A percentile compares a stretch with the other conserved stretches of the same genome.
Conservation (phyloP, 768 basidiomycete genomes). For the Fistulinella prunicolor region DNA sequence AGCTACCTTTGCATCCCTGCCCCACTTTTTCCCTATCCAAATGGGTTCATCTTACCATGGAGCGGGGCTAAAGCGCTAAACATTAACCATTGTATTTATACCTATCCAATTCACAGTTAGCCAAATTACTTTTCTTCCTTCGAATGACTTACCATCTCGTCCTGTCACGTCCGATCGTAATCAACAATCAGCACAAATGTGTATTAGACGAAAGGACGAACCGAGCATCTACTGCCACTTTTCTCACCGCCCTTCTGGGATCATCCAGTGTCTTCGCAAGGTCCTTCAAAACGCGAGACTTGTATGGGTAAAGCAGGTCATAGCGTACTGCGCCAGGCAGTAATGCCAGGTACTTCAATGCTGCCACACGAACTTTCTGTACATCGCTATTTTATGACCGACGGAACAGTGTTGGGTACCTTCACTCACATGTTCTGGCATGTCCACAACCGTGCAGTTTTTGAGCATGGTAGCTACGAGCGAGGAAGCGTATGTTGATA, state of each 20-base stretch:
- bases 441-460: constrained; percentile 50
- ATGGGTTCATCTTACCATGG: too few species aligned
- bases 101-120: constrained; percentile 15
- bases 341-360: constrained; percentile 69
- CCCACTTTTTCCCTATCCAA: too few species aligned
- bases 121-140: background rate
- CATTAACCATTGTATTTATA: constrained; percentile 30
- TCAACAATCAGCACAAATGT: constrained; percentile 7
- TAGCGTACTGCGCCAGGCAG: constrained; percentile 79
- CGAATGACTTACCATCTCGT: constrained; percentile 25
- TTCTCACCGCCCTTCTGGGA: constrained; percentile 79
- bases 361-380: constrained; percentile 73
- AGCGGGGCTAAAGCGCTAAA: too few species aligned
- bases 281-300: constrained; percentile 66
- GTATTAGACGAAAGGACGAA: constrained; percentile 17
- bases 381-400: constrained; percentile 1
- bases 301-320: constrained; percentile 79
- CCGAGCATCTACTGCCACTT: constrained; percentile 85
- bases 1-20: too few species aligned
- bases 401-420: background rate
- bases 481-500: constrained; percentile 69
- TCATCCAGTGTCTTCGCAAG: constrained; percentile 82
- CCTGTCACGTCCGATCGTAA: constrained; percentile 12
- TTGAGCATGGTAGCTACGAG: constrained; percentile 71
- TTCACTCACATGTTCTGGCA: constrained; percentile 54